Conservation (phyloP, 129 eudicot genomes). For the Calendula officinalis region DNA sequence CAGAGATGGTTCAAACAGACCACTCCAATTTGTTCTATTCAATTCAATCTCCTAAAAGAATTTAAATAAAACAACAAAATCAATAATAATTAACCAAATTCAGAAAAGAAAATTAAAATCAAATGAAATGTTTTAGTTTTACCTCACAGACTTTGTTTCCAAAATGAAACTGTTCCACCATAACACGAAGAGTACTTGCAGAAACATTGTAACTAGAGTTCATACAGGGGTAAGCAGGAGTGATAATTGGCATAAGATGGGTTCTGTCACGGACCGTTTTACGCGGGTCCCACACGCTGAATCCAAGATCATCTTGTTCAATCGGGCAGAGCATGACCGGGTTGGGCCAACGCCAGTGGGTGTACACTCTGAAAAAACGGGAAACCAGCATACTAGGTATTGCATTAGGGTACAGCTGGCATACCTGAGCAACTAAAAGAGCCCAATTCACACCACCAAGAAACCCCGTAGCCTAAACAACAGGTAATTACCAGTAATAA, state of each 20-base stretch:
- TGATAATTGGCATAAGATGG: constrained; percentile 44
- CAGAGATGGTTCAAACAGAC: constrained; percentile 39
- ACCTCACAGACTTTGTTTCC: constrained; percentile 46
- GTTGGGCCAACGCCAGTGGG: constrained; percentile 50
- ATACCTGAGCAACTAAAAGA: constrained; percentile 48
- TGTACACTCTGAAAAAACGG: constrained; percentile 44
- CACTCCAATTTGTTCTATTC: constrained; percentile 41
- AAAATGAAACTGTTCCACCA: constrained; percentile 35
- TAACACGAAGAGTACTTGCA: constrained; percentile 45
- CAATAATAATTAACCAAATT: constrained; percentile 12
- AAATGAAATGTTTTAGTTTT: neutral
- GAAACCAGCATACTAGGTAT: constrained; percentile 52
- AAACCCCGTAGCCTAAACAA: constrained; percentile 37
- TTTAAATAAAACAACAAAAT: constrained; percentile 15
- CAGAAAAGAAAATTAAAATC: constrained; percentile 1
- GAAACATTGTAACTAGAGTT: constrained; percentile 48
- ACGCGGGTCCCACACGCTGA: constrained; percentile 41
- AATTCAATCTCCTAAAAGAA: constrained; percentile 35
- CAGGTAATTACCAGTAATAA: neutral
- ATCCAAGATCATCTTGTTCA: constrained; percentile 39
- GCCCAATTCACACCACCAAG: constrained; percentile 51
- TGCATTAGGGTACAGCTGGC: constrained; percentile 50
- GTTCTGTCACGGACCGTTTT: constrained; percentile 26
- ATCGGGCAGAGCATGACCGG: constrained; percentile 49
- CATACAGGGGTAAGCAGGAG: constrained; percentile 47